phyloP scores from a whole-genome alignment of 2,329 filamentous ascomycete genomes.

The Penicillium crustosum region DNA sequence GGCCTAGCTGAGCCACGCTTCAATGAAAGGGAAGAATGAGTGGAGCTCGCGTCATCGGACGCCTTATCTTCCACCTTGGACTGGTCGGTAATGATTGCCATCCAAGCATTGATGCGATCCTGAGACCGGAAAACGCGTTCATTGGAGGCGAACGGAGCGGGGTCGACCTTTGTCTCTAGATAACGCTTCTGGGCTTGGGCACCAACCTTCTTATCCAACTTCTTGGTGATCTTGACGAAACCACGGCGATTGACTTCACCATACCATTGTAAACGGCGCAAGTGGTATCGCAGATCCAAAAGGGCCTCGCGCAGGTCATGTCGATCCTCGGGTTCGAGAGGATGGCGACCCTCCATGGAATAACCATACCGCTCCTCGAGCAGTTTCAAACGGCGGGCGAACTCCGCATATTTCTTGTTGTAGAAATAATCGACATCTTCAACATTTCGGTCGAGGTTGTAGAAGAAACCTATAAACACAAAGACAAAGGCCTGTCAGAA shows the following conservation, averaged over 20 bases:
- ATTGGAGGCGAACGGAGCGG: conserved; percentile 82
- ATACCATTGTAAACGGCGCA: conserved; percentile 95
- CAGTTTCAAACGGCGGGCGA: conserved; percentile 77
- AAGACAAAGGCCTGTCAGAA: conserved; percentile 21
- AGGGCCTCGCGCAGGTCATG: conserved; percentile 90
- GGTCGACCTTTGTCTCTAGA: conserved; percentile 85
- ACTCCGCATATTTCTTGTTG: conserved; percentile 90
- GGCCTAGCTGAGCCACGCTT: conserved; percentile 75
- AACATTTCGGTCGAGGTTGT: conserved; percentile 91
- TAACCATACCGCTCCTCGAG: conserved; percentile 85
- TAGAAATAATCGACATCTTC: conserved; percentile 97
- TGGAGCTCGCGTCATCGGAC: conserved; percentile 72
- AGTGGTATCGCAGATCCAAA: conserved; percentile 79
- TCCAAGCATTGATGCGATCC: conserved; percentile 82
- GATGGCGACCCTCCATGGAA: conserved; percentile 65
- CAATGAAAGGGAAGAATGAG: conserved; percentile 67
- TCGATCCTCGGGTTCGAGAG: conserved; percentile 81
- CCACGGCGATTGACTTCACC: conserved; percentile 93
- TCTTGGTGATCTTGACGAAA: conserved; percentile 98
- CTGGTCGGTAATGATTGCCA: conserved; percentile 63
- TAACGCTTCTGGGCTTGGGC: conserved; percentile 80
- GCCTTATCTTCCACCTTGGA: conserved; percentile 66
- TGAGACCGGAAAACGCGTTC: conserved; percentile 57
- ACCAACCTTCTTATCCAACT: conserved; percentile 90
- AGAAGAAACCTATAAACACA: conserved; percentile 77